phyloP scores from a whole-genome alignment of 371 early-diverging fungal species.

The Saksenaea oblongispora region DNA sequence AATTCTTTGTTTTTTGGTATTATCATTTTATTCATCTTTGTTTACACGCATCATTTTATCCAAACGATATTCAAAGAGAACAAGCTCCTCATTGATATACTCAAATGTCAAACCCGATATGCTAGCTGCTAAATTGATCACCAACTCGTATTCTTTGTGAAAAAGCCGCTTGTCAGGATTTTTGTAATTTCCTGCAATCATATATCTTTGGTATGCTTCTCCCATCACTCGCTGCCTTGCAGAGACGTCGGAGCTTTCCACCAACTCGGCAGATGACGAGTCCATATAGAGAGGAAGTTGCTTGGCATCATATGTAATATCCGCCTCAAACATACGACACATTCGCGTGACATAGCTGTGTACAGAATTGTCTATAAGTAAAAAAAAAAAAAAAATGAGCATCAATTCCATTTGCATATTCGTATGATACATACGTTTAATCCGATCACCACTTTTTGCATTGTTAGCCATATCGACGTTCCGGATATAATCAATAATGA shows the following conservation, averaged over 20 bases:
- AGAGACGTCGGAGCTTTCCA: background rate
- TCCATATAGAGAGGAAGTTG: background rate
- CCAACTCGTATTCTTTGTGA: background rate
- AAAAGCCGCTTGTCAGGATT: background rate
- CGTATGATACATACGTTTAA: background rate
- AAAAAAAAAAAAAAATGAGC: too few relatives aligned
- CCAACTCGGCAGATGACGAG: background rate
- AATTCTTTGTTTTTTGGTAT: too few relatives aligned
- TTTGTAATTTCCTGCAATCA: background rate
- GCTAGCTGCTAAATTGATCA: background rate
- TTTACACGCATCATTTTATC: background rate
- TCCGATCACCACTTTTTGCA: background rate
- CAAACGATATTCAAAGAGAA: background rate
- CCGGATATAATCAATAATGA: background rate
- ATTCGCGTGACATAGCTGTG: background rate
- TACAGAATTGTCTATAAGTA: background rate
- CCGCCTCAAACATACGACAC: background rate
- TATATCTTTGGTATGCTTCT: background rate
- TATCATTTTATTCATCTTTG: background rate
- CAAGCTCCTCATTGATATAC: background rate
- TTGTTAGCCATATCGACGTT: background rate
- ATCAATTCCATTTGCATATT: too few relatives aligned
- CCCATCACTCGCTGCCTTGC: background rate
- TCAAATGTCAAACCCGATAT: background rate
- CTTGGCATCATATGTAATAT: background rate